These are phyloP conservation scores for Fusarium secorum DNA, from an alignment of 2,329 filamentous ascomycete species.

Conservation along the genomic window DNA sequence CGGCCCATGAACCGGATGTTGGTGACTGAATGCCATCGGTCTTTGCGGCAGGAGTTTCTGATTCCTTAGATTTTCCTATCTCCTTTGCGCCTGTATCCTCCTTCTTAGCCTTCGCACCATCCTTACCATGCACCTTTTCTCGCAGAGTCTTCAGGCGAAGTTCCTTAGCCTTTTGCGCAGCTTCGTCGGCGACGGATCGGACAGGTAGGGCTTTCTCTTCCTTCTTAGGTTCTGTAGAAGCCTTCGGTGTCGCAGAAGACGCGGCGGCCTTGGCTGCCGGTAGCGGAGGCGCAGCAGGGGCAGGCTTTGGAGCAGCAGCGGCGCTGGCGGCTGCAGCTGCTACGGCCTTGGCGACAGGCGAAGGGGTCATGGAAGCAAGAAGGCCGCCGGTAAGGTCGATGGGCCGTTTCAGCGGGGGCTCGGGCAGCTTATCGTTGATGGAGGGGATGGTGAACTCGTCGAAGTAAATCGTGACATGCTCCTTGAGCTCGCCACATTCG, in stretches of 20 bases:
- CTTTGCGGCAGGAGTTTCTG: conserved; percentile 7
- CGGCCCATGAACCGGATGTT: conserved; percentile 53
- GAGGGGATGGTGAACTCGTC: conserved; percentile 67
- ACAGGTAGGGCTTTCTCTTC: conserved; percentile 53
- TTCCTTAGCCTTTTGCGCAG: conserved; percentile 69
- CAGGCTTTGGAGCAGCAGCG: conserved; percentile 34
- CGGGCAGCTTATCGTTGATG: conserved; percentile 61
- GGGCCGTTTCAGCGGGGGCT: conserved; percentile 43
- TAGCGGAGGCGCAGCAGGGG: conserved; percentile 37
- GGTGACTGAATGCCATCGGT: conserved; percentile 54
- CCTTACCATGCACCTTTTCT: conserved; percentile 63
- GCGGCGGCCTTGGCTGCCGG: conserved; percentile 34
- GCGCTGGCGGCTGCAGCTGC: conserved; percentile 28
- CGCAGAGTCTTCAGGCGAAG: conserved; percentile 61
- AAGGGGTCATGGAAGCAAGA: conserved; percentile 36
- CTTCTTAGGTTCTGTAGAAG: conserved; percentile 32
- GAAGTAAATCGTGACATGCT: conserved; percentile 77
- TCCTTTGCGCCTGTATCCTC: background rate
- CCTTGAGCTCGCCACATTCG: conserved; percentile 93
- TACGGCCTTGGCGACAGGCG: conserved; percentile 39
- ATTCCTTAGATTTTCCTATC: conserved; percentile 11
- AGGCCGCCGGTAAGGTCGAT: conserved; percentile 26
- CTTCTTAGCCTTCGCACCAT: conserved; percentile 28
- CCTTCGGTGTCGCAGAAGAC: conserved; percentile 17
- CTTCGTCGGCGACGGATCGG: conserved; percentile 69